These are phyloP conservation scores for Castanea mollissima DNA, from an alignment of 306 rosid species.

Conservation along the genomic window DNA sequence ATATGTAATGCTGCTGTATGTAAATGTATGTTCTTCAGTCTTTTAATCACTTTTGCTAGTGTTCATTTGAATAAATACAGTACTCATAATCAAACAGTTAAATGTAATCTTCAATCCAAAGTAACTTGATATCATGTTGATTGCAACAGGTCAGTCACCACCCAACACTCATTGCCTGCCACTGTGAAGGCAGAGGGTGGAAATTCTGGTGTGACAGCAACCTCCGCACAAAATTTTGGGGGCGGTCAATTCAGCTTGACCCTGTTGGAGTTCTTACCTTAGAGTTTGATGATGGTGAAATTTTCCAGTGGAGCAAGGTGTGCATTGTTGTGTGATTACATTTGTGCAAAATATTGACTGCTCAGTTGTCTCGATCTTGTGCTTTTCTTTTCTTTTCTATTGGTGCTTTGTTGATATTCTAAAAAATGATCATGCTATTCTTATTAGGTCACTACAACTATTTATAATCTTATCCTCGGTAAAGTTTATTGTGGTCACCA, in stretches of 20 bases:
- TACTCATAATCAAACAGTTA: neutral
- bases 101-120: neutral
- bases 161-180: conserved; percentile 96
- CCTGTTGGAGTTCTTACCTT: conserved; percentile 84
- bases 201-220: conserved; percentile 97
- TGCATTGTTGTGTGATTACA: conserved; percentile 14
- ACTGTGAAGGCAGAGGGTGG: conserved; percentile 99
- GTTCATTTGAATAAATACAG: neutral
- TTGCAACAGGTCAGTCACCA: conserved; percentile 95
- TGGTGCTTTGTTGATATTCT: neutral
- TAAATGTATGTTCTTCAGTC: neutral
- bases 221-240: conserved; percentile 94
- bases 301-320: conserved; percentile 99
- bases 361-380: conserved; percentile 1
- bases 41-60: neutral
- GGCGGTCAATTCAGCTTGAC: conserved; percentile 94
- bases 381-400: neutral
- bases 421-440: conserved; percentile 20
- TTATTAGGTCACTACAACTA: conserved; percentile 88
- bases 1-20: neutral
- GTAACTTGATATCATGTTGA: conserved; percentile 1
- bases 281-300: conserved; percentile 95
- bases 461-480: conserved; percentile 92
- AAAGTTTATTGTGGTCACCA: conserved; percentile 95
- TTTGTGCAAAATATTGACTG: conserved; percentile 6